phyloP scores from a whole-genome alignment of 2,329 filamentous ascomycete species.

The Tolypocladium pustulatum region DNA sequence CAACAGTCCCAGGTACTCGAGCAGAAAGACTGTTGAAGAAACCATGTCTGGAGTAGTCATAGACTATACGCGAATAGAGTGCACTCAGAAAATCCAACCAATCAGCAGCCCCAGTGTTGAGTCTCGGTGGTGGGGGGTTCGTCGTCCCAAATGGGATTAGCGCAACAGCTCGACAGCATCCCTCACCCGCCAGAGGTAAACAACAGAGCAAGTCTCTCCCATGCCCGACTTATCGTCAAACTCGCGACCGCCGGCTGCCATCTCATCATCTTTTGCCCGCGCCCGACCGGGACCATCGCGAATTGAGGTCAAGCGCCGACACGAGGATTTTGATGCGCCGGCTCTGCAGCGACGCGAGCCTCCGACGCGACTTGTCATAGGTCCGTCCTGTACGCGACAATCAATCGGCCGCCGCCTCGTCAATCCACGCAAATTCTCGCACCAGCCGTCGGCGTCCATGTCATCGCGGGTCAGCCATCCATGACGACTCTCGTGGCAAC shows the following conservation, averaged over 20 bases:
- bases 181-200: slow-evolving; percentile 7
- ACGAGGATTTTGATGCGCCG: not conserved
- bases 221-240: slow-evolving; percentile 3
- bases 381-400: slow-evolving; percentile 3
- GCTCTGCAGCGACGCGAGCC: slow-evolving; percentile 3
- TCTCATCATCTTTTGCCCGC: not conserved
- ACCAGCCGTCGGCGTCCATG: slow-evolving; percentile 2
- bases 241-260: not conserved
- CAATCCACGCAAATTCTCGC: not conserved
- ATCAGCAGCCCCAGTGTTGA: not conserved
- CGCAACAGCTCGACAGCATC: not conserved
- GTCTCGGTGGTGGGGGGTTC: not conserved
- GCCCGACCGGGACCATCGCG: not conserved
- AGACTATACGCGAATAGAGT: no score
- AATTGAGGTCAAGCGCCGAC: not conserved
- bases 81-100: not conserved
- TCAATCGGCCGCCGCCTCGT: not conserved
- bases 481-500: slow-evolving; percentile 61
- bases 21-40: not conserved
- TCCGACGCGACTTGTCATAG: slow-evolving; percentile 5
- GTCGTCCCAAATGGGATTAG: slow-evolving; percentile 5
- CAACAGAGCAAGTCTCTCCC: slow-evolving; percentile 7
- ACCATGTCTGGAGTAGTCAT: no score
- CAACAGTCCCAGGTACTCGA: no score
- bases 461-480: slow-evolving; percentile 35